Evolutionary conservation across 2,329 filamentous ascomycete genomes (phyloP), one percentile per base, ranked within the genome.

Genomic region (Orbilia quercus): DNA sequence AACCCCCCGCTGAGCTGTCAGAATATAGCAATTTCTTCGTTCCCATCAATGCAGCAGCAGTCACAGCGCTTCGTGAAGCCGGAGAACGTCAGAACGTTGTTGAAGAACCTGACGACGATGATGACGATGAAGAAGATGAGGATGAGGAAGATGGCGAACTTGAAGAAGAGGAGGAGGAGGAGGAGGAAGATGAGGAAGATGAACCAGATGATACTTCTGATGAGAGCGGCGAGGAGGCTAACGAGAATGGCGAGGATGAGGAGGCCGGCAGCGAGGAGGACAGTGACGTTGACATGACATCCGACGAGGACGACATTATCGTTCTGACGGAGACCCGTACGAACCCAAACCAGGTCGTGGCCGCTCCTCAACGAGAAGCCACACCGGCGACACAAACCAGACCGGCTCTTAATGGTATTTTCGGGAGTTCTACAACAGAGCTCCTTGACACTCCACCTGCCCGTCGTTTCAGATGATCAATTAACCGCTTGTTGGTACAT

Each of bases 271-370:
- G 7, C n/a, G 20, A 71, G 16, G 48, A 36, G 12, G 38, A 42
- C 2, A 12, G 31, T 45, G 40, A 47, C 7, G 25, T 31, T 14
- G 44, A 34, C 31, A 18, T 20, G 12, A 23, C 18, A 28, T 0
- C 25, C 36, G 42, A 48, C n/a, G 20, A 40, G 4, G 47, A 60
- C 2, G 50, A 62, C 16, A 36, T 44, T 2, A 18, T 44, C 18
- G 31, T 71, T 23, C 47, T 64, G 16, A 38, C 31, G 14, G 58
- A 71, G 45, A 14, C 44, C 6, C 12, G 58, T 12, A 64, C 50
- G 66, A 25, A 64, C n/a, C 66, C 58, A 25, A 57, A 71, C 40
- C 28, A 42, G 5, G 23, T 28, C 14, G 18, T 42, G 11, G 20
- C 50, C 20, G 40, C 28, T 36, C 38, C 40, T 12, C 45, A 45